phyloP scores from a whole-genome alignment of 2,329 filamentous ascomycete species.

The Talaromyces sp. region DNA sequence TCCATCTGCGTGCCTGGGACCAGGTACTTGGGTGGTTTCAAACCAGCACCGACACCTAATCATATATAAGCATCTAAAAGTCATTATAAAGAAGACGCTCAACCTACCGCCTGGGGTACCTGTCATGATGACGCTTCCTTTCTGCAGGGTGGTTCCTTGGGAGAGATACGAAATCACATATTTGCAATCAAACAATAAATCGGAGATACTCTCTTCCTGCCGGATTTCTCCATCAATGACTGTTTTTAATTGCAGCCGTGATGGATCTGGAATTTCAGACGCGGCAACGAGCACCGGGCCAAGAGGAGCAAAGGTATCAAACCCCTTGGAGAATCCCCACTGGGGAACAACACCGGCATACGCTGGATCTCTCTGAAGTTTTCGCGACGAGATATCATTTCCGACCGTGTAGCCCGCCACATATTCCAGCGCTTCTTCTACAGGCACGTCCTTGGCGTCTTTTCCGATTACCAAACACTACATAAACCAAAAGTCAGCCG shows the following conservation, averaged over 20 bases:
- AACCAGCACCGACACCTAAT: constrained; percentile 35
- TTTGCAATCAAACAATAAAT: constrained; percentile 43
- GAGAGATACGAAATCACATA: constrained; percentile 27
- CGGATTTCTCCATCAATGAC: constrained; percentile 44
- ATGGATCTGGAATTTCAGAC: constrained; percentile 40
- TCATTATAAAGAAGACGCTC: too few relatives aligned
- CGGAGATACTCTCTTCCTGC: constrained; percentile 36
- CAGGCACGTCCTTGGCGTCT: constrained; percentile 45
- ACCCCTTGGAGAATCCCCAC: constrained; percentile 53
- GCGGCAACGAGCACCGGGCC: constrained; percentile 45
- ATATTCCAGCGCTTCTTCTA: constrained; percentile 42
- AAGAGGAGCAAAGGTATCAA: constrained; percentile 51
- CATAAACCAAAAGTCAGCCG: too few relatives aligned
- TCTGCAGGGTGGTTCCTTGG: constrained; percentile 38
- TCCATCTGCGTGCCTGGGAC: constrained; percentile 36
- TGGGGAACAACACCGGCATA: constrained; percentile 51
- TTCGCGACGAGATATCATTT: constrained; percentile 52
- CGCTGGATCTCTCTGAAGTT: constrained; percentile 47
- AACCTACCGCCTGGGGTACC: constrained; percentile 39
- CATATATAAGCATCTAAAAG: too few relatives aligned
- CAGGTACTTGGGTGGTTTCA: constrained; percentile 36
- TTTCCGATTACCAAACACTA: constrained; percentile 47
- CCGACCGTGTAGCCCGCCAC: constrained; percentile 50
- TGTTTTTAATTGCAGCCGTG: constrained; percentile 39
- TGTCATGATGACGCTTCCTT: constrained; percentile 47